Conservation (phyloP, 1,139 yeast genomes). For the Pichia sp. region DNA sequence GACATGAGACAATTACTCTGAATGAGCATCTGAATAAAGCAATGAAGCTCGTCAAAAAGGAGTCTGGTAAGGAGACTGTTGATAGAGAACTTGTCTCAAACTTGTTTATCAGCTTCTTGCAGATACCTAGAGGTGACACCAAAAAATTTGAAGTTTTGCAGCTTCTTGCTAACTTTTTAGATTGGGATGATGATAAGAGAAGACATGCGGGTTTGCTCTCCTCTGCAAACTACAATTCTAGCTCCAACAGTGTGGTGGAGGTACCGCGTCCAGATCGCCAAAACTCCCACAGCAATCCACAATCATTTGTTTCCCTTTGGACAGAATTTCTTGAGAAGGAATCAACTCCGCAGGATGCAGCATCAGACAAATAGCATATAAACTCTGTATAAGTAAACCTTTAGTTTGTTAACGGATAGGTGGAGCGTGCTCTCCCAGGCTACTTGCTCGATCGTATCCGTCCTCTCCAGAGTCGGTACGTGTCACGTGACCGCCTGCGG, state of each 20-base stretch:
- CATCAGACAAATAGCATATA: background rate
- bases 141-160: conserved; percentile 89
- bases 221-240: conserved; percentile 26
- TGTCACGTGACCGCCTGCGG: no score
- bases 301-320: conserved; percentile 81
- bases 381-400: background rate
- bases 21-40: conserved; percentile 95
- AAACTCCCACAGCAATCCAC: conserved; percentile 38
- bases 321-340: conserved; percentile 86
- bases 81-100: conserved; percentile 88
- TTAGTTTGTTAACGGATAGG: no score
- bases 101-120: conserved; percentile 74
- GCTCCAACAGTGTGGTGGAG: conserved; percentile 22
- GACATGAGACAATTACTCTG: conserved; percentile 92
- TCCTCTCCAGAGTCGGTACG: no score
- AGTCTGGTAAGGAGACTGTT: conserved; percentile 64
- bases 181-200: conserved; percentile 82
- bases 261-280: conserved; percentile 21
- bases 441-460: no score
- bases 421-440: no score
- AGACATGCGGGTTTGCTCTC: conserved; percentile 76
- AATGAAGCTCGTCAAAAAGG: conserved; percentile 69
- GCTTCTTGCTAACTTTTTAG: conserved; percentile 71
- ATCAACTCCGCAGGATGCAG: conserved; percentile 21
- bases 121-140: conserved; percentile 87